Conservation (phyloP, 177 flowering plant genomes). For the Tripterygium wilfordii region DNA sequence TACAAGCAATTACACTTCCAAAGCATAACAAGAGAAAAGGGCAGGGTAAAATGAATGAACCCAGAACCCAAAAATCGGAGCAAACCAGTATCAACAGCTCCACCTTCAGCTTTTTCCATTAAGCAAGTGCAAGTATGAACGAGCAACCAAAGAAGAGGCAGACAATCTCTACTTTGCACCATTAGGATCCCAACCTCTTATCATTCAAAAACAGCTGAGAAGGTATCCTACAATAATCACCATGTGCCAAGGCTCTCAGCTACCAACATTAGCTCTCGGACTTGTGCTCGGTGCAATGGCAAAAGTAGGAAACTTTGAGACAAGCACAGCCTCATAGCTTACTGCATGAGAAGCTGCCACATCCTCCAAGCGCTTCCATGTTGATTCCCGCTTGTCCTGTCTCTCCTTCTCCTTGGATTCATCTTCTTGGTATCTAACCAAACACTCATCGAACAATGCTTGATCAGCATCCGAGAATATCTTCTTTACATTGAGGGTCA, state of each 20-base stretch:
- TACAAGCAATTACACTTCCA: constrained; percentile 23
- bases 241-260: constrained; percentile 23
- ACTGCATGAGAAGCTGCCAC: constrained; percentile 60
- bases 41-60: constrained; percentile 8
- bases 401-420: constrained; percentile 53
- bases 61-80: constrained; percentile 15
- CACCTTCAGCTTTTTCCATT: constrained; percentile 6
- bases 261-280: constrained; percentile 29
- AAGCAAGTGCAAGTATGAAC: constrained; percentile 3
- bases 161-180: constrained; percentile 5
- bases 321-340: constrained; percentile 59
- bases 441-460: constrained; percentile 61
- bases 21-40: constrained; percentile 6
- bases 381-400: constrained; percentile 44
- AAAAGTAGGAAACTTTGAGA: constrained; percentile 49
- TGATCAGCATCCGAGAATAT: constrained; percentile 67
- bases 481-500: constrained; percentile 73
- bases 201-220: background rate
- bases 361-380: constrained; percentile 82
- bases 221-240: background rate
- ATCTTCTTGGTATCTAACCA: constrained; percentile 54
- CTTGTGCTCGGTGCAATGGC: constrained; percentile 31
- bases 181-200: constrained; percentile 2
- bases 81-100: constrained; percentile 16
- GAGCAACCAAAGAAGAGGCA: constrained; percentile 7